Conservation (phyloP, 768 basidiomycete genomes). For the Mycena alexandri region DNA sequence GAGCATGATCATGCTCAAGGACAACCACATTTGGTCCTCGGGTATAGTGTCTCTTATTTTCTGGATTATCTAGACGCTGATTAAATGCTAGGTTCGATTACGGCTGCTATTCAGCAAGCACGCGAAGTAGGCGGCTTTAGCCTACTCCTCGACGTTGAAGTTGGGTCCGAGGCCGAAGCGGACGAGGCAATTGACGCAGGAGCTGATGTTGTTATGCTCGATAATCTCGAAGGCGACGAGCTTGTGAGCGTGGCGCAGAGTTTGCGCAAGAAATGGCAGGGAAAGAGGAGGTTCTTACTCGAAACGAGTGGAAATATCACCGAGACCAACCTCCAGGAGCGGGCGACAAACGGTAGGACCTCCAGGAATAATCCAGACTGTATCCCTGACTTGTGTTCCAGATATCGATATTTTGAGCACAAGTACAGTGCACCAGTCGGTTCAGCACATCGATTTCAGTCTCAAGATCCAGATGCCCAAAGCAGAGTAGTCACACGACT, state of each 20-base stretch:
- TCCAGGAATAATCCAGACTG: not conserved
- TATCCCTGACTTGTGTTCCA: conserved; percentile 43
- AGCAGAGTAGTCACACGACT: conserved; percentile 29
- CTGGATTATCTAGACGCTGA: conserved; percentile 22
- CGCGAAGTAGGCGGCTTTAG: conserved; percentile 93
- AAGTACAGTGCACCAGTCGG: conserved; percentile 90
- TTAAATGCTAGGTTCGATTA: conserved; percentile 80
- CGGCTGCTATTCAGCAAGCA: conserved; percentile 86
- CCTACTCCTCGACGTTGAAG: conserved; percentile 93
- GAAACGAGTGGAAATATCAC: conserved; percentile 98
- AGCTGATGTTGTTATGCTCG: conserved; percentile 95
- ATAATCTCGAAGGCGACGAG: conserved; percentile 88
- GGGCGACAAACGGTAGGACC: conserved; percentile 83
- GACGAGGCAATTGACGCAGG: conserved; percentile 98
- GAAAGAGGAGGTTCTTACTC: conserved; percentile 86
- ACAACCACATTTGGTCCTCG: conserved; percentile 98
- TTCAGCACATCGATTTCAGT: conserved; percentile 96
- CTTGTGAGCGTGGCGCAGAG: conserved; percentile 75
- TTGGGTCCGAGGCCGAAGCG: conserved; percentile 88
- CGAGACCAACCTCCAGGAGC: conserved; percentile 82
- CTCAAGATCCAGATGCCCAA: conserved; percentile 89
- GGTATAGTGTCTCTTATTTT: conserved; percentile 58
- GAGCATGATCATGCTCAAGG: conserved; percentile 99
- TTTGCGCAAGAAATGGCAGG: conserved; percentile 84
- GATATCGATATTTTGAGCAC: conserved; percentile 97